Conservation (phyloP, 2,329 filamentous ascomycete species). For the Colletotrichum sp. region DNA sequence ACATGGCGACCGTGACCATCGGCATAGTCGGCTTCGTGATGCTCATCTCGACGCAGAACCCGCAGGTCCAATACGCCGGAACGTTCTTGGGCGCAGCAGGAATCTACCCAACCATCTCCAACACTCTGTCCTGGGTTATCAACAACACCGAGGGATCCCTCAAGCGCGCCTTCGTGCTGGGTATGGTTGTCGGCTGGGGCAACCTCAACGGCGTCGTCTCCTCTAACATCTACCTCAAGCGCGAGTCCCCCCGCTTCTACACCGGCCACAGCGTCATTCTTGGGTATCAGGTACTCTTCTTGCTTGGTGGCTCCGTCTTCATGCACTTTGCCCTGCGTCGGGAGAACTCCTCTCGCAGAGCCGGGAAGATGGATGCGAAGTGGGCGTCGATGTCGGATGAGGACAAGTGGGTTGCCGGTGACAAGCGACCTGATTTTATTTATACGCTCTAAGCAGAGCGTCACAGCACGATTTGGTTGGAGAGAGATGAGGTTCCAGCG, state of each 20-base stretch:
- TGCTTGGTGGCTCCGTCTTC: constrained; percentile 68
- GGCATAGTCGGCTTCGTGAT: constrained; percentile 72
- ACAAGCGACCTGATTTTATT: constrained; percentile 46
- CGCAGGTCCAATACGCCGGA: constrained; percentile 69
- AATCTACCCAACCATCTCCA: constrained; percentile 74
- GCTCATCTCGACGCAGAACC: constrained; percentile 59
- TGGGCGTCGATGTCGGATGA: constrained; percentile 58
- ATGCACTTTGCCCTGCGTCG: constrained; percentile 61
- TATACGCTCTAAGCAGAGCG: constrained; percentile 33
- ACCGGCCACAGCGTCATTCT: constrained; percentile 68
- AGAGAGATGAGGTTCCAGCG: too few relatives aligned
- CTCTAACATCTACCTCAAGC: constrained; percentile 65
- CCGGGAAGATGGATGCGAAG: constrained; percentile 62
- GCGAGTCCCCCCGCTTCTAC: constrained; percentile 33
- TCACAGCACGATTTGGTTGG: too few relatives aligned
- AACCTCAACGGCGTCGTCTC: constrained; percentile 76
- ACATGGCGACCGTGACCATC: constrained; percentile 65
- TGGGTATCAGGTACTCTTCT: constrained; percentile 67
- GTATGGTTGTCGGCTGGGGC: constrained; percentile 79
- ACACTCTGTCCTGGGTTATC: constrained; percentile 73
- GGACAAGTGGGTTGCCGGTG: constrained; percentile 63
- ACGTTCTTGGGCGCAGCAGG: constrained; percentile 74
- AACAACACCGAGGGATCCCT: constrained; percentile 68
- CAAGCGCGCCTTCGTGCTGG: constrained; percentile 76
- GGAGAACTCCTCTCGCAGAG: constrained; percentile 64